Evolutionary conservation across 2,329 filamentous ascomycete genomes (phyloP).

Genomic region (Fusarium clavum): DNA sequence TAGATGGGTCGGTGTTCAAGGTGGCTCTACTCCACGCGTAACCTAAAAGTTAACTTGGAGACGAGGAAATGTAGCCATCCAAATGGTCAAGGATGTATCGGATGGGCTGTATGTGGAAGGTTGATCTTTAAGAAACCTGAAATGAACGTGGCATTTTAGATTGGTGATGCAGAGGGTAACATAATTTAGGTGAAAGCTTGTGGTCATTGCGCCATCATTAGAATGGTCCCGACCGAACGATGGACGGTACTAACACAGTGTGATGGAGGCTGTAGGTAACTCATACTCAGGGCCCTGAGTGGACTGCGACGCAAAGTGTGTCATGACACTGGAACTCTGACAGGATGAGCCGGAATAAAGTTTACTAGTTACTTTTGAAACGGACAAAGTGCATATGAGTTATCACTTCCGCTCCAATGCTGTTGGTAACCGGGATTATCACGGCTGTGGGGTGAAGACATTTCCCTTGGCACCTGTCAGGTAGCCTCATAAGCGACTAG

Average conservation of each 20-base stretch:
- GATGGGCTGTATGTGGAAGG: not conserved
- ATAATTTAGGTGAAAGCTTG: not conserved
- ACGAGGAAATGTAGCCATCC: not conserved
- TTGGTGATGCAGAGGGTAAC: not conserved
- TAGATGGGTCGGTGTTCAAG: too few species aligned
- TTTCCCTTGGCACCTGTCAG: too few species aligned
- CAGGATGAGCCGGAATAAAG: not conserved
- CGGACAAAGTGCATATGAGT: not conserved
- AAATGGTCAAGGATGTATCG: not conserved
- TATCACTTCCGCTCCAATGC: not conserved
- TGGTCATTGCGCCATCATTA: not conserved
- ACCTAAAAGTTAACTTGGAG: not conserved
- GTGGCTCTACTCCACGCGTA: not conserved
- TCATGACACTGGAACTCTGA: not conserved
- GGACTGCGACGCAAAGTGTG: not conserved
- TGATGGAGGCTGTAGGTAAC: not conserved
- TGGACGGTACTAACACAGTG: not conserved
- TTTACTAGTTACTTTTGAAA: rapidly evolving
- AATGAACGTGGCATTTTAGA: not conserved
- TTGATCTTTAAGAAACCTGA: too few species aligned
- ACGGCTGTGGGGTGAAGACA: not conserved
- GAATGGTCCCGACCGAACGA: not conserved
- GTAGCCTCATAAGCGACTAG: not conserved
- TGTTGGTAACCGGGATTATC: not conserved
- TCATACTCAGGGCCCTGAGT: not conserved